Evolutionary conservation across 2,329 filamentous ascomycete species (phyloP).

Genomic region (Didymella lethalis): DNA sequence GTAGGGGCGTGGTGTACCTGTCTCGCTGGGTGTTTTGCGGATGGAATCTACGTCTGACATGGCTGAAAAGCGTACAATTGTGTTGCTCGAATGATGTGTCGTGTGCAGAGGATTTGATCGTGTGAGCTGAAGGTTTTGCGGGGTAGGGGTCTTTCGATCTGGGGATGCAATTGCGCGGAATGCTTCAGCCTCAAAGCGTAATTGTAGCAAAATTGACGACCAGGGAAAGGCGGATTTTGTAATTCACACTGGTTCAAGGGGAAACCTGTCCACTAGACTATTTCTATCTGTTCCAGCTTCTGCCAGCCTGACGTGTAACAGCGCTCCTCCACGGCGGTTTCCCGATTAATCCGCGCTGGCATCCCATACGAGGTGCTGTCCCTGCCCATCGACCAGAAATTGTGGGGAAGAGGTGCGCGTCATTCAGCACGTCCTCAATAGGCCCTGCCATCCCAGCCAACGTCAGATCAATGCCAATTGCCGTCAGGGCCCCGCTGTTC

Average conservation of each 20-base stretch:
- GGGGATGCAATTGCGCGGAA: slow-evolving; percentile 12
- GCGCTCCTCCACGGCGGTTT: not conserved
- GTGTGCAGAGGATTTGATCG: slow-evolving; percentile 2
- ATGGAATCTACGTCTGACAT: slow-evolving; percentile 24
- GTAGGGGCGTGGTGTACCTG: slow-evolving; percentile 15
- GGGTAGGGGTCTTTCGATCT: slow-evolving; percentile 17
- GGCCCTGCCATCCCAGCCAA: slow-evolving; percentile 9
- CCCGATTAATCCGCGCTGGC: slow-evolving; percentile 18
- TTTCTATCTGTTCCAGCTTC: slow-evolving; percentile 2
- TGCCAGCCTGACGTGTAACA: slow-evolving; percentile 15
- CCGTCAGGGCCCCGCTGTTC: slow-evolving; percentile 12
- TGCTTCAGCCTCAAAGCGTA: slow-evolving; percentile 4
- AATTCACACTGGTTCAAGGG: slow-evolving; percentile 6
- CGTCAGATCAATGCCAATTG: slow-evolving; percentile 16
- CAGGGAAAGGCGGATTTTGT: slow-evolving; percentile 8
- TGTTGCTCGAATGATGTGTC: not conserved
- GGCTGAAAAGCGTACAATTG: not conserved
- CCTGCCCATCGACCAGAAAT: slow-evolving; percentile 9
- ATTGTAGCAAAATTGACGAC: not conserved
- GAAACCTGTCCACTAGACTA: slow-evolving; percentile 4
- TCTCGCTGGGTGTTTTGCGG: slow-evolving; percentile 32
- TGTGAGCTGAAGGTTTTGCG: slow-evolving; percentile 14
- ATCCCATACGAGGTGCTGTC: slow-evolving; percentile 12
- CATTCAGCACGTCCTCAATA: slow-evolving; percentile 7
- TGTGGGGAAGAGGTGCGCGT: slow-evolving; percentile 25